These are phyloP conservation scores for Ganoderma leucocontextum DNA, from an alignment of 1,284 basidiomycete genomes.

Conservation along the genomic window DNA sequence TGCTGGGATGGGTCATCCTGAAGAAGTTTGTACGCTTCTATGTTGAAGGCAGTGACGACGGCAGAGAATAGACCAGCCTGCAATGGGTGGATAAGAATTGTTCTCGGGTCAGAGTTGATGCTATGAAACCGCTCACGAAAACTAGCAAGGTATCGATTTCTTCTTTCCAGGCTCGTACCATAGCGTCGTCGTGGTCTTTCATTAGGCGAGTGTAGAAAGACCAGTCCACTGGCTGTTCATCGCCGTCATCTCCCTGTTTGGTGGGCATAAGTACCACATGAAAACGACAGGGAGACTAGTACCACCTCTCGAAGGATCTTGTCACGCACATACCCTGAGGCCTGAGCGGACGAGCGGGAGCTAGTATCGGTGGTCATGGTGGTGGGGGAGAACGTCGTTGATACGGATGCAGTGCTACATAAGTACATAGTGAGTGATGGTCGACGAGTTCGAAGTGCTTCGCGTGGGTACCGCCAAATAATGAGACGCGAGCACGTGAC, in stretches of 20 bases:
- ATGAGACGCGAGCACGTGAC: slow-evolving; percentile 34
- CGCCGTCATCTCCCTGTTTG: too few species aligned
- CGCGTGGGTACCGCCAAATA: slow-evolving; percentile 4
- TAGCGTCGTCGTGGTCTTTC: slow-evolving; percentile 28
- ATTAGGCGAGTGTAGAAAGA: slow-evolving; percentile 23
- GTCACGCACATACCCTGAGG: not conserved
- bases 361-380: not conserved
- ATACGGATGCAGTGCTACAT: not conserved
- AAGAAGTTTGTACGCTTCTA: slow-evolving; percentile 35
- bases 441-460: not conserved
- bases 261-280: not conserved
- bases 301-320: not conserved
- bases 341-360: not conserved
- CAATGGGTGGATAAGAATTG: not conserved
- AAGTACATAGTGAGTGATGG: not conserved
- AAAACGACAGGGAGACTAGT: not conserved
- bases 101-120: not conserved
- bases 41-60: slow-evolving; percentile 36
- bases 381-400: not conserved
- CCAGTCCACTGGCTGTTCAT: slow-evolving; percentile 19
- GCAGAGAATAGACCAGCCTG: slow-evolving; percentile 39
- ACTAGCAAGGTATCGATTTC: slow-evolving; percentile 34
- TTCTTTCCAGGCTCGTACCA: slow-evolving; percentile 34
- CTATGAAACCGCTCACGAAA: slow-evolving; percentile 23
- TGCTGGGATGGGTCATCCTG: slow-evolving; percentile 26